Evolutionary conservation across 2,329 filamentous ascomycete species (phyloP).

Genomic region (Epichloe coenophiala): DNA sequence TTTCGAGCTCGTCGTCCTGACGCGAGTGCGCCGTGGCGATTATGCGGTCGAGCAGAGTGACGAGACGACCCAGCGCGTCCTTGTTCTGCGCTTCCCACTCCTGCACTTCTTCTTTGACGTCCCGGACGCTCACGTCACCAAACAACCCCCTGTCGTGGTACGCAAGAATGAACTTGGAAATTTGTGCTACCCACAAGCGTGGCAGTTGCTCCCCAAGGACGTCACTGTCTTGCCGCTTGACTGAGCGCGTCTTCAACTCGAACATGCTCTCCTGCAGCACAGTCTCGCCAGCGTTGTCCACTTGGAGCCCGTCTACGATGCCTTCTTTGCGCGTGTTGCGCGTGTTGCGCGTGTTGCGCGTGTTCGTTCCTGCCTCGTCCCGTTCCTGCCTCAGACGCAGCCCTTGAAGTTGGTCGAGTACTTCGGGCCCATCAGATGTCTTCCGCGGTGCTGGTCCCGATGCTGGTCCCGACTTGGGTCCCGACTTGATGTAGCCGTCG

Average conservation of each 20-base stretch:
- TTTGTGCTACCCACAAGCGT: conserved; percentile 28
- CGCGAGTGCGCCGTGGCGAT: too few species aligned
- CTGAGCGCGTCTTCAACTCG: conserved; percentile 31
- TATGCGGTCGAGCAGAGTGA: too few species aligned
- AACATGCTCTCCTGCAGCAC: conserved; percentile 23
- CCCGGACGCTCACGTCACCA: conserved; percentile 19
- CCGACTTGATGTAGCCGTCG: conserved; percentile 13
- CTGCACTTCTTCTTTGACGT: conserved; percentile 17
- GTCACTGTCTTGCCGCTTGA: conserved; percentile 13
- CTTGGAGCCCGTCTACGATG: not conserved
- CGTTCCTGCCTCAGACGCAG: too few species aligned
- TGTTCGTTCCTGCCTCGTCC: not conserved
- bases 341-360: not conserved
- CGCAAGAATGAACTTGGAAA: conserved; percentile 26
- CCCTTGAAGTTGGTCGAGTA: too few species aligned
- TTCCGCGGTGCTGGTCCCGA: not conserved
- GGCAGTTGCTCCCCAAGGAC: conserved; percentile 22
- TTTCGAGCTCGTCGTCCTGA: too few species aligned
- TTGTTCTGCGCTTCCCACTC: conserved; percentile 24
- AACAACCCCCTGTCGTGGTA: conserved; percentile 24
- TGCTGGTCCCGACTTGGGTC: not conserved
- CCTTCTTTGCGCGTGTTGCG: not conserved
- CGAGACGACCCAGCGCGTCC: conserved; percentile 16
- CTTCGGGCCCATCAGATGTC: not conserved
- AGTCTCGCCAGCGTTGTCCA: conserved; percentile 8